A percentile compares a stretch with the other conserved stretches of the same genome.
Evolutionary conservation across 2,329 filamentous ascomycete species (phyloP).

Genomic region (Clonostachys rhizophaga): DNA sequence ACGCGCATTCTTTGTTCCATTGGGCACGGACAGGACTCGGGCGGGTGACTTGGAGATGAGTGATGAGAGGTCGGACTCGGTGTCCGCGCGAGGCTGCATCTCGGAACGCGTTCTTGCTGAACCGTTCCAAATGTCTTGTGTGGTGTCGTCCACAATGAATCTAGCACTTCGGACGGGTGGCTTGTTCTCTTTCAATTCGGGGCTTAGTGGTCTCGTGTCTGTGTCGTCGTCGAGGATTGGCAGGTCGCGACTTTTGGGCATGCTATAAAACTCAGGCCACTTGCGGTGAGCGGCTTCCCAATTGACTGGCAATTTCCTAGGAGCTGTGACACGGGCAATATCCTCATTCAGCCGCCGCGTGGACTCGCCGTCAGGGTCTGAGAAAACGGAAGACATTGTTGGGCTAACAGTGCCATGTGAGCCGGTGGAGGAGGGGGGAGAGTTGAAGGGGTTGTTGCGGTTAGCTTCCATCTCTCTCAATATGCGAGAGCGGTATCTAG

Average conservation of each 20-base stretch:
- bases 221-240: conserved; percentile 19
- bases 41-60: conserved; percentile 33
- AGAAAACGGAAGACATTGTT: conserved; percentile 47
- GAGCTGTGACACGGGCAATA: conserved; percentile 35
- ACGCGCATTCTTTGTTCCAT: conserved; percentile 14
- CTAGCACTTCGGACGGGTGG: conserved; percentile 21
- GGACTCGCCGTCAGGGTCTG: conserved; percentile 48
- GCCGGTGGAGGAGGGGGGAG: conserved; percentile 52
- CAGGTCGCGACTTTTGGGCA: conserved; percentile 24
- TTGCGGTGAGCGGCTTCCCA: conserved; percentile 41
- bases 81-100: conserved; percentile 50
- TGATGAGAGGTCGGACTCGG: conserved; percentile 43
- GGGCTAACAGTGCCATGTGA: conserved; percentile 52
- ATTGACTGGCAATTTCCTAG: conserved; percentile 32
- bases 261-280: conserved; percentile 46
- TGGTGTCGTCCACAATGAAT: conserved; percentile 33
- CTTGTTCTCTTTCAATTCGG: conserved; percentile 40
- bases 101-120: conserved; percentile 37
- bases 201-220: conserved; percentile 26
- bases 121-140: conserved; percentile 30
- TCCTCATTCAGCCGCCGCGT: conserved; percentile 45
- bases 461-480: conserved; percentile 47
- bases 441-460: conserved; percentile 52
- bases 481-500: conserved; percentile 40
- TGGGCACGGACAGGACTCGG: conserved; percentile 14